A percentile compares a stretch with the other conserved stretches of the same genome.
Conservation (phyloP, 176 grass and related monocot species). For the Phoenix dactylifera region DNA sequence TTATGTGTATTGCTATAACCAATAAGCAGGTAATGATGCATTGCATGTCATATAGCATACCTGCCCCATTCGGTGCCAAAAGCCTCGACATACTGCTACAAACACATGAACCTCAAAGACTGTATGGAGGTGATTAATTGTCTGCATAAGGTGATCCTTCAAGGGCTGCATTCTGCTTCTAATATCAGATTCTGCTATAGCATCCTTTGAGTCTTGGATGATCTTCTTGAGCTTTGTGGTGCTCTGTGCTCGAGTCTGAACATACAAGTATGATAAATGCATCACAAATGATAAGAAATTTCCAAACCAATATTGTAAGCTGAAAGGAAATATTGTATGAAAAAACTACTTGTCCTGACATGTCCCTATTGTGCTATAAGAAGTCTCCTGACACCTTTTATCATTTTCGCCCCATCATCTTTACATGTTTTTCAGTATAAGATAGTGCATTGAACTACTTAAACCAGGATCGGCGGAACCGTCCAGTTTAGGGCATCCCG, state of each 20-base stretch:
- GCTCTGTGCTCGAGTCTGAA: constrained; percentile 72
- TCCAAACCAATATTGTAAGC: not conserved
- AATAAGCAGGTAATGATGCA: no score
- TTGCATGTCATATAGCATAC: constrained; percentile 13
- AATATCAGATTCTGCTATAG: constrained; percentile 83
- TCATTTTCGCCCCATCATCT: no score
- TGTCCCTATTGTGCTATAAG: no score
- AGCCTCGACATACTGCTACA: constrained; percentile 66
- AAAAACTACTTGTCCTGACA: no score
- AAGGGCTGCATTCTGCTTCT: constrained; percentile 78
- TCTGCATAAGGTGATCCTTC: constrained; percentile 66
- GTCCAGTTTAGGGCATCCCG: no score
- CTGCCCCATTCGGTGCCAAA: constrained; percentile 95
- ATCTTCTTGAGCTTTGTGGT: constrained; percentile 95
- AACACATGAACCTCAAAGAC: constrained; percentile 88
- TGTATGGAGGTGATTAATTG: constrained; percentile 70
- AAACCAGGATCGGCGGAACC: no score
- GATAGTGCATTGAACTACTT: no score
- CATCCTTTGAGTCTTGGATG: constrained; percentile 83
- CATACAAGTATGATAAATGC: not conserved
- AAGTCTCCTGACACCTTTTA: no score
- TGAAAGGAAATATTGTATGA: not conserved
- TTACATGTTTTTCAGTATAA: no score
- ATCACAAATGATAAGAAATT: no score
- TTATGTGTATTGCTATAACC: not conserved